Conservation (phyloP, 192 early-diverging fungal genomes). For the Backusella sp. region DNA sequence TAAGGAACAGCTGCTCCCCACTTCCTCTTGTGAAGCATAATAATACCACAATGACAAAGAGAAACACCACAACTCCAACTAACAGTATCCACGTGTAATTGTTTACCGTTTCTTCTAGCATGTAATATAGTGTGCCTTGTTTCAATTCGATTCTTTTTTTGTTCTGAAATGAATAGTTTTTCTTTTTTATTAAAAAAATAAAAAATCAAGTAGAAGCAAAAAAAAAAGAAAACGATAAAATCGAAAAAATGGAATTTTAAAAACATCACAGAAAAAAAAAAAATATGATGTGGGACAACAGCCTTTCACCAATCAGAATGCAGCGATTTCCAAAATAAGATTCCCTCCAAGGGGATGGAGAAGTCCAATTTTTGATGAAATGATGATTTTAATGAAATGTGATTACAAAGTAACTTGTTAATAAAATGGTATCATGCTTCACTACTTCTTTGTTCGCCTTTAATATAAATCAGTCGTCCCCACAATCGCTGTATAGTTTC, state of each 20-base stretch:
- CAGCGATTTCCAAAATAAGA: background rate
- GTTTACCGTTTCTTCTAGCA: slow-evolving; percentile 1
- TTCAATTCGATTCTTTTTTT: background rate
- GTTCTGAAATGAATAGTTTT: background rate
- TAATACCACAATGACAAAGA: slow-evolving; percentile 14
- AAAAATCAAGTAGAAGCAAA: background rate
- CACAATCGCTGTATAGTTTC: background rate
- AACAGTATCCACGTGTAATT: slow-evolving; percentile 28
- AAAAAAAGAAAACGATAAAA: background rate
- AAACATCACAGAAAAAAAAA: too few relatives aligned
- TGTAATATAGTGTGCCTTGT: background rate
- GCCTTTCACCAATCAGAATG: background rate
- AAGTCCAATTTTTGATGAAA: background rate
- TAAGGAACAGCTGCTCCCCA: background rate
- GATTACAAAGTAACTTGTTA: background rate
- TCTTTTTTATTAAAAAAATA: background rate
- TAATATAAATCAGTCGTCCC: background rate
- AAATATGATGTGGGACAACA: background rate
- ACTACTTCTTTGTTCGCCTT: background rate
- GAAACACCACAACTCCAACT: slow-evolving; percentile 22
- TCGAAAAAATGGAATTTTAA: too few relatives aligned
- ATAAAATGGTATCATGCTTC: background rate
- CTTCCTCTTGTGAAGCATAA: slow-evolving; percentile 24
- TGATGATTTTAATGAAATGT: background rate
- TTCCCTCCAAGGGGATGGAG: background rate